A percentile compares a stretch with the other conserved stretches of the same genome.
Evolutionary conservation across 73 alveolate genomes (phyloP).

Genomic region (Tetrahymena thermophila): DNA sequence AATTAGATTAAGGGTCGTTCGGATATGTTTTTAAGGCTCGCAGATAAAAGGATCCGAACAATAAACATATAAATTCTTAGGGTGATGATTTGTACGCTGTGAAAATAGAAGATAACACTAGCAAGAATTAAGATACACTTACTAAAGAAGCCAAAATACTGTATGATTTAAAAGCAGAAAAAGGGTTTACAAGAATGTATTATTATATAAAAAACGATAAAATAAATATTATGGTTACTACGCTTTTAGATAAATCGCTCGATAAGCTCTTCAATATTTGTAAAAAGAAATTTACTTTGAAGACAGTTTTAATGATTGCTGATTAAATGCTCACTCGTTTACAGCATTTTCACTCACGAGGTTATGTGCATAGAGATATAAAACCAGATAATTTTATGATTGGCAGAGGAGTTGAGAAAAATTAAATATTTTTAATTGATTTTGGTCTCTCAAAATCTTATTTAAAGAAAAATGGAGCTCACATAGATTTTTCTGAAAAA

Average conservation of each 20-base stretch:
- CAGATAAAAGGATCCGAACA: background rate
- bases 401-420: conserved; percentile 30
- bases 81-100: background rate
- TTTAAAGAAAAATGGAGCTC: conserved; percentile 62
- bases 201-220: conserved; percentile 51
- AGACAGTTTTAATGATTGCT: conserved; percentile 82
- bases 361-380: conserved; percentile 31
- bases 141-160: background rate
- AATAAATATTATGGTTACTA: conserved; percentile 74
- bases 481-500: conserved; percentile 52
- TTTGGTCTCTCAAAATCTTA: conserved; percentile 87
- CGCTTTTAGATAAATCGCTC: conserved; percentile 82
- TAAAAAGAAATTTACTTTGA: conserved; percentile 69
- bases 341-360: conserved; percentile 9
- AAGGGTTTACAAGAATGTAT: background rate
- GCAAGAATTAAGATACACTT: background rate
- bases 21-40: background rate
- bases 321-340: conserved; percentile 70
- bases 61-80: background rate
- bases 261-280: conserved; percentile 74
- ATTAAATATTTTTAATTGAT: conserved; percentile 67
- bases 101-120: background rate
- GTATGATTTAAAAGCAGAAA: background rate
- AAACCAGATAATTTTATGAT: conserved; percentile 37
- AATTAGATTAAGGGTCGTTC: background rate